Percentiles rank a stretch among this genome's conserved stretches.
These are phyloP conservation scores for Naganishia randhawae DNA, from an alignment of 768 basidiomycete species.

Conservation along the genomic window DNA sequence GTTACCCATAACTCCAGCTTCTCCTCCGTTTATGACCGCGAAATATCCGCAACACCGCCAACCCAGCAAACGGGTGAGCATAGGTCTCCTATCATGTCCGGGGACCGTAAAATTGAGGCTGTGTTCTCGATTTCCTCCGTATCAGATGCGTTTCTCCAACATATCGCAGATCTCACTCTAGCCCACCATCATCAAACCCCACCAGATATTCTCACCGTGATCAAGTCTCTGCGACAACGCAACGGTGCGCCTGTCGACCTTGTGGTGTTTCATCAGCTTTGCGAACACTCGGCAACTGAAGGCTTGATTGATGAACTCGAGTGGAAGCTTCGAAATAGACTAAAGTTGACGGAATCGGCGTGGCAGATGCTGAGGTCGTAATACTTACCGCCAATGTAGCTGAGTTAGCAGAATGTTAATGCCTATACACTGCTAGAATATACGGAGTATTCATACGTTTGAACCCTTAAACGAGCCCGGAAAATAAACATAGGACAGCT, in stretches of 20 bases:
- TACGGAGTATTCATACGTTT: too few relatives aligned
- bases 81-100: not conserved
- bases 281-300: not conserved
- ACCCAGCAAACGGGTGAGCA: not conserved
- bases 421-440: too few relatives aligned
- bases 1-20: not conserved
- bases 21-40: not conserved
- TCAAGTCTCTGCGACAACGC: constrained; percentile 1
- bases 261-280: not conserved
- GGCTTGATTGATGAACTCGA: not conserved
- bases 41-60: not conserved
- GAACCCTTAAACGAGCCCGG: too few relatives aligned
- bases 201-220: not conserved
- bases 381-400: not conserved
- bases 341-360: not conserved
- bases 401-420: too few relatives aligned
- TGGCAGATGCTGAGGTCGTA: not conserved
- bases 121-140: not conserved
- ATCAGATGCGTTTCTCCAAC: not conserved
- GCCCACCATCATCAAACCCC: not conserved
- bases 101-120: not conserved
- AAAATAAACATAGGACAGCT: too few relatives aligned
- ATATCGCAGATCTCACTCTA: not conserved
- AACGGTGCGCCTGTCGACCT: not conserved
- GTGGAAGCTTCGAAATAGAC: not conserved